phyloP scores from a whole-genome alignment of 2,329 filamentous ascomycete genomes.

The Botrytis paeoniae region DNA sequence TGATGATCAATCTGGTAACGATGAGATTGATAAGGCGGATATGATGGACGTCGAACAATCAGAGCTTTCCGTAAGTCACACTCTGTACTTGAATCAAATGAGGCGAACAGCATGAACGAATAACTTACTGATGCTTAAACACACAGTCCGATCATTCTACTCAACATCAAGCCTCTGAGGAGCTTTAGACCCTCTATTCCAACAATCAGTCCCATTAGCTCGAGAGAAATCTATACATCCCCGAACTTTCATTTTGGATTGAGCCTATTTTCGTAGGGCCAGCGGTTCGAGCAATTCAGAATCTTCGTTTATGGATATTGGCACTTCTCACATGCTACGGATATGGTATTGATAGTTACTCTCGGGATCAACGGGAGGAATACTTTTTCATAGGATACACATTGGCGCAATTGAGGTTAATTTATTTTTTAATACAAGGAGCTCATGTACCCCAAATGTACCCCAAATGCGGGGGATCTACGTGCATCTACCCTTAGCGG shows the following conservation, averaged over 20 bases:
- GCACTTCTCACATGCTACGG: background rate
- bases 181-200: background rate
- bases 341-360: background rate
- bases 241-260: background rate
- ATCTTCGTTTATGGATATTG: background rate
- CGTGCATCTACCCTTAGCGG: background rate
- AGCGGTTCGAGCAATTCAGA: background rate
- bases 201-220: background rate
- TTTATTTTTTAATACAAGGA: background rate
- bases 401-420: background rate
- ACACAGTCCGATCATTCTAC: background rate
- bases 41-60: background rate
- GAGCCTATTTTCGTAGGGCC: background rate
- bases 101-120: background rate
- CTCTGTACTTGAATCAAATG: background rate
- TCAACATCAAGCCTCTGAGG: background rate
- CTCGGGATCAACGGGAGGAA: background rate
- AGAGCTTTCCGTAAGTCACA: background rate
- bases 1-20: background rate
- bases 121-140: background rate
- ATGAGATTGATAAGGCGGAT: background rate
- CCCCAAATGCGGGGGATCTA: background rate
- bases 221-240: background rate
- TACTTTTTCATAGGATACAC: background rate
- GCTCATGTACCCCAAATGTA: background rate